Conservation (phyloP, 2,329 filamentous ascomycete species). For the Didymella pinodella region DNA sequence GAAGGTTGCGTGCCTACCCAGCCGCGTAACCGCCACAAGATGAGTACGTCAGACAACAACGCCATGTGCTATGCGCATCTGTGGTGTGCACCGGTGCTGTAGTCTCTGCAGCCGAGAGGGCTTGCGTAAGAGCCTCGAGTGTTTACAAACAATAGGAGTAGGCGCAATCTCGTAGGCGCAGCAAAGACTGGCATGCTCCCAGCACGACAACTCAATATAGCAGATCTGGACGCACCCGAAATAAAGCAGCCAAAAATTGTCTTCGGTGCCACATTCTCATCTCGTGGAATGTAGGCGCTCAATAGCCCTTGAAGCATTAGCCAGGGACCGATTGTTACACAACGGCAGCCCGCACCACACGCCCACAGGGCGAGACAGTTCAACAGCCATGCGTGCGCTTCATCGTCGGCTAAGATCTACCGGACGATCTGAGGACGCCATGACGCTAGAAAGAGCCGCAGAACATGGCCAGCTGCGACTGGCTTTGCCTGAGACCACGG, state of each 20-base stretch:
- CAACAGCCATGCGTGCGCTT: conserved; percentile 12
- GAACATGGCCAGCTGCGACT: background rate
- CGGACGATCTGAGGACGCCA: conserved; percentile 4
- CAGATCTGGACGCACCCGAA: conserved; percentile 5
- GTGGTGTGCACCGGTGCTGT: no score
- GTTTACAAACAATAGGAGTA: conserved; percentile 12
- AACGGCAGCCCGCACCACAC: conserved; percentile 13
- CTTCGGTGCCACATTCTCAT: conserved; percentile 14
- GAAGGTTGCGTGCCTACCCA: background rate
- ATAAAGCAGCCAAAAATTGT: background rate
- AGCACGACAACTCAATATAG: conserved; percentile 16
- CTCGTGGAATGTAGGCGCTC: conserved; percentile 19
- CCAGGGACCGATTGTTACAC: conserved; percentile 25
- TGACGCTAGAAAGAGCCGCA: conserved; percentile 7
- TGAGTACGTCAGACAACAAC: conserved; percentile 1
- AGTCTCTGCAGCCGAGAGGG: no score
- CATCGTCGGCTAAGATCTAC: conserved; percentile 10
- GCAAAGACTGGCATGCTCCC: conserved; percentile 13
- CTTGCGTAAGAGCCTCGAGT: background rate
- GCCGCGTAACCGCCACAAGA: background rate
- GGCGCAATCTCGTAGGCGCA: conserved; percentile 1
- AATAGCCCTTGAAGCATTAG: conserved; percentile 12
- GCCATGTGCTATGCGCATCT: background rate
- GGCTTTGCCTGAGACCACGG: background rate
- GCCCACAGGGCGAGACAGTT: conserved; percentile 17